Evolutionary conservation across 2,329 filamentous ascomycete genomes (phyloP).

Genomic region (Macrophomina tecta): DNA sequence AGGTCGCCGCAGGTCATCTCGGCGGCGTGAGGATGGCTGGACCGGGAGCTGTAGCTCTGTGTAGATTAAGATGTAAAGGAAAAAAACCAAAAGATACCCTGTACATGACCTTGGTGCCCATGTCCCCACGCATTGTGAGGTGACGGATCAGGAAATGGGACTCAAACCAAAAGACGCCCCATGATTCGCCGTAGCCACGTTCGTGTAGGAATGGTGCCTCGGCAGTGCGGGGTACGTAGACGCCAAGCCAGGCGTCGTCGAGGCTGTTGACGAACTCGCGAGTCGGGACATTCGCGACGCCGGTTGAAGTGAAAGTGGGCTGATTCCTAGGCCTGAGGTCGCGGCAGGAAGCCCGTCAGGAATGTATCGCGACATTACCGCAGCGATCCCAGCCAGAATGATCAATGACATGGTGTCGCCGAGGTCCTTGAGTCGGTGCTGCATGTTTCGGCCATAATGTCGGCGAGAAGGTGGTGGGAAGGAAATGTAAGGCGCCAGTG

Average conservation of each 20-base stretch:
- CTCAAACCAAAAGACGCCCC: not conserved
- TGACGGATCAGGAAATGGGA: not conserved
- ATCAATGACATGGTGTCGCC: not conserved
- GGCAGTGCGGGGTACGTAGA: not conserved
- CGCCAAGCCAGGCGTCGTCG: not conserved
- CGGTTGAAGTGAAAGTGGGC: not conserved
- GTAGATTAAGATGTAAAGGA: not conserved
- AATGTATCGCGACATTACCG: no score
- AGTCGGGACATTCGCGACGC: not conserved
- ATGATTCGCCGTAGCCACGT: not conserved
- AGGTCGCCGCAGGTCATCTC: conserved; percentile 17
- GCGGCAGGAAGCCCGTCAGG: not conserved
- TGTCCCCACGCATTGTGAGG: not conserved
- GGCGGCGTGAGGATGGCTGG: not conserved
- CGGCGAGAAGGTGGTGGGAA: not conserved
- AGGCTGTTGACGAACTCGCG: not conserved
- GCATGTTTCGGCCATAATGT: not conserved
- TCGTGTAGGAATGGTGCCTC: not conserved
- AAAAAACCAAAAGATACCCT: not conserved
- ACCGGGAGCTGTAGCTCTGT: not conserved
- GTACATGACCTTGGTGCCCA: not conserved
- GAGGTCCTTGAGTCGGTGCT: not conserved
- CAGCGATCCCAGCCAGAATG: no score
- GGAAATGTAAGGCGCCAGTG: not conserved
- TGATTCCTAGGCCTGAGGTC: not conserved